phyloP scores from a whole-genome alignment of 306 rosid species.

The Cucurbita pepo region DNA sequence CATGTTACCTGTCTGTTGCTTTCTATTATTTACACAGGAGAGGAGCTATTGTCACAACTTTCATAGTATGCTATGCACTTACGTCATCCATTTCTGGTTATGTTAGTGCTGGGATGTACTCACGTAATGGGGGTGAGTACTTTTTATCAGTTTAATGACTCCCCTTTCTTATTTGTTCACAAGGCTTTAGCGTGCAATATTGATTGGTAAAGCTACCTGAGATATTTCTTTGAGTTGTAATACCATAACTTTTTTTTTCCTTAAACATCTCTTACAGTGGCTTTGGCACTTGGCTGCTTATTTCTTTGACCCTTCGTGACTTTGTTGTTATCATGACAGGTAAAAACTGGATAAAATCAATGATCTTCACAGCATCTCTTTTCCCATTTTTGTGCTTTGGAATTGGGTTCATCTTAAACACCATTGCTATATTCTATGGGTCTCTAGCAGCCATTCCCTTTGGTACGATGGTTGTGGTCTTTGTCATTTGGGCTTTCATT shows the following conservation, averaged over 20 bases:
- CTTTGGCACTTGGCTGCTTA: background rate
- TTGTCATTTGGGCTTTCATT: conserved; percentile 96
- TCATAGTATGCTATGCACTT: conserved; percentile 96
- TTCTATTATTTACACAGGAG: conserved; percentile 38
- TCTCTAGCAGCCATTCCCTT: conserved; percentile 98
- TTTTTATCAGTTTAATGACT: background rate
- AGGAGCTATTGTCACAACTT: conserved; percentile 97
- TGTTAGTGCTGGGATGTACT: conserved; percentile 99
- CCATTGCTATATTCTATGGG: conserved; percentile 91
- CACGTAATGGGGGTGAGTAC: conserved; percentile 77
- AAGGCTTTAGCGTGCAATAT: background rate
- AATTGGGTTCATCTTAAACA: conserved; percentile 84
- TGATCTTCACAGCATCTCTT: conserved; percentile 94
- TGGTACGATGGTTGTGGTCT: conserved; percentile 96
- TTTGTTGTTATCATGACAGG: conserved; percentile 24
- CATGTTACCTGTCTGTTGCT: conserved; percentile 6
- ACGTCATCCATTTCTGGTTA: conserved; percentile 97
- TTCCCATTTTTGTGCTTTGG: conserved; percentile 97
- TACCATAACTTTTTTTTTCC: background rate
- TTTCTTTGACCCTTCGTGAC: background rate
- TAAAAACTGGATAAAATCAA: conserved; percentile 93
- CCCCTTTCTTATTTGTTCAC: background rate
- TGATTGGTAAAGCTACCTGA: background rate
- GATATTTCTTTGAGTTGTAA: background rate
- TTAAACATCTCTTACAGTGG: background rate